Evolutionary conservation across 2,329 filamentous ascomycete species (phyloP), one percentile per base, ranked within the genome.

Genomic region (Lachnellula cervina): DNA sequence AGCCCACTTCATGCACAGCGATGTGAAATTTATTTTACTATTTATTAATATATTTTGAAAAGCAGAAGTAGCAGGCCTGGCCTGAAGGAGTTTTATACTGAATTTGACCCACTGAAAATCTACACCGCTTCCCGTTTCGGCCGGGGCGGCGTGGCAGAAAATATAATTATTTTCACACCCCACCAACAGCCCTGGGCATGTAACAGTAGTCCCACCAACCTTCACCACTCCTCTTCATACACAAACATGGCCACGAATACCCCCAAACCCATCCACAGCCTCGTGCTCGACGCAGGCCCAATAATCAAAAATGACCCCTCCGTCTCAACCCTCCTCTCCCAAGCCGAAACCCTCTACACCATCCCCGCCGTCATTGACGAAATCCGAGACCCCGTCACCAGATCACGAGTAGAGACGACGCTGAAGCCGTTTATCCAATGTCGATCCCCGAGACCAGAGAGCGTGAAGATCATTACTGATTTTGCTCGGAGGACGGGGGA

Each of bases 401-500:
- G 92, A 59, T 76, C 83, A 42, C 83, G 93, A 59, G 83, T 97
- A 52, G 86, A 97, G 67, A 96, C 88, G 0, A 87, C 89, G 0
- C 81, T 97, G 44, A 76, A 89, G 13, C 94, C 94, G 0, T 97
- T 99, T 69, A 70, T 97, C 51, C 91, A 82, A 45, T 73, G 96
- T 52, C 81, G 90, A 62, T 83, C 77, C 1, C 94, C 94, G 2
- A 82, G 75, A 2, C 83, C 89, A 0, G 84, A 85, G 48, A 97
- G 90, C 64, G 74, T 97, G 61, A 87, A 87, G 67, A 80, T 93
- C 57, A 82, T 97, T 4, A 84, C 83, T 49, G 88, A 89, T 56
- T 97, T 97, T 76, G 89, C 94, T 45, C 83, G 89, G 53, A 88
- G 85, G 70, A 97, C 94, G 0, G 94, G 94, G 54, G 94, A 99